Evolutionary conservation across 2,329 filamentous ascomycete genomes (phyloP).

Genomic region (Hypoxylon sp.): DNA sequence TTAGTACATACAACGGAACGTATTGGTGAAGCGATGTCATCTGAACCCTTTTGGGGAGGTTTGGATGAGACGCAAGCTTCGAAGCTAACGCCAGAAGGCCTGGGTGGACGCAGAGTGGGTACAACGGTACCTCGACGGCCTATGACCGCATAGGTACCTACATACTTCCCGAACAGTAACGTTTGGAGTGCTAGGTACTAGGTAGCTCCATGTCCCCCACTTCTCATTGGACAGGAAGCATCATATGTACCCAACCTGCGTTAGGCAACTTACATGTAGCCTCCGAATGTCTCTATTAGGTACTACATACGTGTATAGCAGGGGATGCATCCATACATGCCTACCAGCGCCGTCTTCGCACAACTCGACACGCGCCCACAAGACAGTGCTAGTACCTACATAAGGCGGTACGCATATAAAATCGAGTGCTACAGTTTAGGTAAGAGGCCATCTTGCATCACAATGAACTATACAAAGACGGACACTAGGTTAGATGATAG

Average conservation of each 20-base stretch:
- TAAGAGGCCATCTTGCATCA: background rate
- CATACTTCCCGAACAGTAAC: background rate
- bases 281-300: background rate
- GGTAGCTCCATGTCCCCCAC: background rate
- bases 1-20: background rate
- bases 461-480: background rate
- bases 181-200: background rate
- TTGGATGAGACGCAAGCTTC: slow-evolving; percentile 3
- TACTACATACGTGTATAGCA: background rate
- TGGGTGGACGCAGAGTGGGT: slow-evolving; percentile 10
- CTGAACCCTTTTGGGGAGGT: slow-evolving; percentile 10
- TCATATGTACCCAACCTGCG: slow-evolving; percentile 4
- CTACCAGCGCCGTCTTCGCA: no score
- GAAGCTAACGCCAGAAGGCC: slow-evolving; percentile 8
- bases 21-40: slow-evolving; percentile 17
- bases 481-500: background rate
- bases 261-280: slow-evolving; percentile 16
- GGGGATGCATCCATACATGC: no score
- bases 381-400: no score
- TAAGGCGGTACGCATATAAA: background rate
- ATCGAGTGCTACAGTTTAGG: background rate
- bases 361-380: no score
- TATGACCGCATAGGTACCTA: slow-evolving; percentile 20
- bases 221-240: slow-evolving; percentile 7
- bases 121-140: slow-evolving; percentile 17